Evolutionary conservation across 352 stramenopile genomes (phyloP), one percentile per base, ranked within the genome.

Genomic region (Phytophthora niederhauseri): DNA sequence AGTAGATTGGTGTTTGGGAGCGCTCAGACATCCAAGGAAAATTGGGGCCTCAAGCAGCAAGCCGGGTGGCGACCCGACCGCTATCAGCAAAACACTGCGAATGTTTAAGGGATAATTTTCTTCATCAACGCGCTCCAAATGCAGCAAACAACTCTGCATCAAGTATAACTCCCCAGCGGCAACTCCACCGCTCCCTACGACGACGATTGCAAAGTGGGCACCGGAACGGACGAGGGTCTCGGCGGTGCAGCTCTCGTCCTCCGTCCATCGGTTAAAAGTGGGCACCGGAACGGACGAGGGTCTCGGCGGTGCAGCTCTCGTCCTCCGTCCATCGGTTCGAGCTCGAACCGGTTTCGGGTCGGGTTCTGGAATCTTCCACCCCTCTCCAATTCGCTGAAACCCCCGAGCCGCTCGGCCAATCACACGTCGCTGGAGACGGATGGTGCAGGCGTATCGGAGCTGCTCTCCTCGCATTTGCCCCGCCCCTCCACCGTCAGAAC

Each of bases 31-130:
- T 84, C 72, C 68, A 83, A 83, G 77, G 84, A 92, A 90, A 91
- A 73, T 80, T 66, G 50, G 46, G 52, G 82, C 85, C 78, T 93
- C 85, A 87, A 77, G 57, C 65, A 80, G 80, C 83, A 59, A 76
- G 38, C 68, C 78, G 59, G 81, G 77, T 85, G 83, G 85, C 85
- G 68, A 86, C 78, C 85, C 76, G 61, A 64, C 61, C 55, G 74
- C 84, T 79, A 80, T 92, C 84, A 78, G 84, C 80, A 90, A 78
- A 90, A 92, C 84, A 92, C 82, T 92, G 84, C 84, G 80, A 87
- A 87, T 87, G 83, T 91, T 91, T 89, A 92, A 91, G 86, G 81
- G 82, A 86, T 79, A 83, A 68, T 72, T 67, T 74, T 75, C 63
- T 90, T 92, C 84, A 91, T 93, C 80, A 89, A 61, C 64, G 80